Evolutionary conservation across 2,329 filamentous ascomycete species (phyloP), one percentile per base, ranked within the genome.

Genomic region (Apiospora koreana): DNA sequence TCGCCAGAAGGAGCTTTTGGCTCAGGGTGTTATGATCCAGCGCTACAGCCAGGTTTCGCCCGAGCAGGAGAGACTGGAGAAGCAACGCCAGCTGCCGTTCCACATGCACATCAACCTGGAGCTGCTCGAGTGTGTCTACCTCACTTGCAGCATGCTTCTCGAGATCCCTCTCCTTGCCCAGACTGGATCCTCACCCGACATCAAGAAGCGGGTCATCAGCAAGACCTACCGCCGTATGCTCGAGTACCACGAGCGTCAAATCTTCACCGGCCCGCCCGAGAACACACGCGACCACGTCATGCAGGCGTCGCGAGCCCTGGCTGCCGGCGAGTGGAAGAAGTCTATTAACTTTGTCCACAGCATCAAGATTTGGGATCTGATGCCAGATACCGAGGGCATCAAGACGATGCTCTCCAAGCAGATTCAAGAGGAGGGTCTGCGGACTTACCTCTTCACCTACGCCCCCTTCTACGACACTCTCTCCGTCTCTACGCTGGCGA

Each of bases 101-200:
- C 96, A 99, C 87, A 98, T 99, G 94, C 96, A 99, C 88, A 99
- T 99, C 87, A 99, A 99, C 87, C 89, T 99, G 68, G 96, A 99
- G 83, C 90, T 99, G 69, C 89, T 99, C 48, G 96, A 99, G 86
- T 98, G 96, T 79, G 95, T 98, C 73, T 99, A 99, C 86, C 89
- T 99, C 71, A 98, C 96, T 67, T 98, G 95, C 87, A 98, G 94
- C 84, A 99, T 99, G 96, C 92, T 99, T 75, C 90, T 99, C 70
- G 96, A 99, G 86, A 98, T 99, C 73, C 96, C 96, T 72, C 91
- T 98, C 65, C 91, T 99, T 76, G 97, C 96, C 66, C 96, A 98
- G 84, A 97, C 95, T 45, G 96, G 96, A 75, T 98, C 95, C 9
- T 96, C 95, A 28, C 97, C 96, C 16, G 96, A 99, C 80, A 90